These are phyloP conservation scores for Trypanosoma brucei DNA, from an alignment of 208 protist genomes.

Conservation along the genomic window DNA sequence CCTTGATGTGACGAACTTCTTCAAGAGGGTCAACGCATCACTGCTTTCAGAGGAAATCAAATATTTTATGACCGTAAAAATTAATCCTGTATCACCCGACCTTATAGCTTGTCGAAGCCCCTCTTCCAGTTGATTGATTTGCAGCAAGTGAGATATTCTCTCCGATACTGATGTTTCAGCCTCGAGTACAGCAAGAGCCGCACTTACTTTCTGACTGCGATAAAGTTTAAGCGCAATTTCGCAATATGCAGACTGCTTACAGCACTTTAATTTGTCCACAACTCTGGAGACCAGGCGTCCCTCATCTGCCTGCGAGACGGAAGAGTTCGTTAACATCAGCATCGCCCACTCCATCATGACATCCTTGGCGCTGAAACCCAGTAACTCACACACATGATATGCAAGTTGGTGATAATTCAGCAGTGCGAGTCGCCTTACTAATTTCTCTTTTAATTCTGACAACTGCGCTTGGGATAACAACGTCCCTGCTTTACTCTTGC, in stretches of 20 bases:
- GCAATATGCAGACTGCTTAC: conserved; percentile 40
- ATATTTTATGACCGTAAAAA: conserved; percentile 64
- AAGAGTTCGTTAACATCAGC: conserved; percentile 59
- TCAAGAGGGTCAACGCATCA: conserved; percentile 30
- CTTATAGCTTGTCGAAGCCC: conserved; percentile 47
- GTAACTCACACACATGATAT: conserved; percentile 58
- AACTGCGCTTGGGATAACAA: conserved; percentile 88
- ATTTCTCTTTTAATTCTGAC: conserved; percentile 32
- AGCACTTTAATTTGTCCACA: conserved; percentile 44
- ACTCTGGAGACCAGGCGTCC: conserved; percentile 34
- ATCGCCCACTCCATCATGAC: conserved; percentile 94
- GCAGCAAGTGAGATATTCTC: conserved; percentile 58
- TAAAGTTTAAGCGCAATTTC: conserved; percentile 56
- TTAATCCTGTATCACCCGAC: conserved; percentile 42
- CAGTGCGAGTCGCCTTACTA: conserved; percentile 76
- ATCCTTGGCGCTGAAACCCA: conserved; percentile 54
- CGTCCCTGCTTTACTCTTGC: conserved; percentile 63
- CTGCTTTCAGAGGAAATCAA: conserved; percentile 44
- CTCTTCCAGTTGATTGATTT: conserved; percentile 62
- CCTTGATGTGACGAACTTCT: conserved; percentile 19
- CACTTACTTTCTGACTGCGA: conserved; percentile 34
- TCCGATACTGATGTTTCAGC: conserved; percentile 41
- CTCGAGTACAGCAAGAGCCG: conserved; percentile 55
- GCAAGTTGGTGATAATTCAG: conserved; percentile 87
- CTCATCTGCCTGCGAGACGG: conserved; percentile 22